Percentiles rank a stretch among this genome's conserved stretches.
These are phyloP conservation scores for Suillus variegatus DNA, from an alignment of 768 basidiomycete species.

Conservation along the genomic window DNA sequence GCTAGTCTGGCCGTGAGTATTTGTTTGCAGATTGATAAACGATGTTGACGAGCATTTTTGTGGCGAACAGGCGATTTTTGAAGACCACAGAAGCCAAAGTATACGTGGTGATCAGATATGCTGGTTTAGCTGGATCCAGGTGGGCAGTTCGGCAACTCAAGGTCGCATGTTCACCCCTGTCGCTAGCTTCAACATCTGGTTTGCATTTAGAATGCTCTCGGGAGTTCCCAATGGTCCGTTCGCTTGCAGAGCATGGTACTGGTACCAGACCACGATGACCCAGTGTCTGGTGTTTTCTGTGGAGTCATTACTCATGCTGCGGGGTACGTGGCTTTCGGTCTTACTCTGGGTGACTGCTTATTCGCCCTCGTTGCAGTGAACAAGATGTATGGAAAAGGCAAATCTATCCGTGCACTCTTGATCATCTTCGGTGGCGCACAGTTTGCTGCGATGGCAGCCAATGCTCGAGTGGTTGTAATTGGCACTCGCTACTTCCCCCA, in stretches of 20 bases:
- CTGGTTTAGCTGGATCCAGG: constrained; percentile 20
- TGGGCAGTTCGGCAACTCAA: constrained; percentile 7
- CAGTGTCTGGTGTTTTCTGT: constrained; percentile 18
- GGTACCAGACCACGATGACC: constrained; percentile 15
- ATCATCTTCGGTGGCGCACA: constrained; percentile 12
- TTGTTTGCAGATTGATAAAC: neutral
- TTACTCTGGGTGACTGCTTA: neutral
- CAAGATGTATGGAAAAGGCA: constrained; percentile 16
- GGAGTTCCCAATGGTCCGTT: constrained; percentile 8
- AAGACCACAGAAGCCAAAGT: neutral
- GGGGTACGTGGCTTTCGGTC: constrained; percentile 14
- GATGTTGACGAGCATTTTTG: neutral
- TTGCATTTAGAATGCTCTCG: constrained; percentile 20
- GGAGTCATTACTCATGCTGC: constrained; percentile 18
- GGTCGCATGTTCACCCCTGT: neutral
- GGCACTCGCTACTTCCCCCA: constrained; percentile 13
- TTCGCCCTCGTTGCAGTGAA: constrained; percentile 13
- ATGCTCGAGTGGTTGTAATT: constrained; percentile 15
- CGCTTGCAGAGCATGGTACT: constrained; percentile 20
- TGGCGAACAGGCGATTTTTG: neutral
- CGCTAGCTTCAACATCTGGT: constrained; percentile 24
- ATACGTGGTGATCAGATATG: constrained; percentile 18
- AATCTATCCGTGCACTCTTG: constrained; percentile 14
- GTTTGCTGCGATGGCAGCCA: constrained; percentile 19
- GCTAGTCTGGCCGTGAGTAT: constrained; percentile 24